These are phyloP conservation scores for Knoxdaviesia proteae DNA, from an alignment of 2,329 filamentous ascomycete genomes.

Conservation along the genomic window DNA sequence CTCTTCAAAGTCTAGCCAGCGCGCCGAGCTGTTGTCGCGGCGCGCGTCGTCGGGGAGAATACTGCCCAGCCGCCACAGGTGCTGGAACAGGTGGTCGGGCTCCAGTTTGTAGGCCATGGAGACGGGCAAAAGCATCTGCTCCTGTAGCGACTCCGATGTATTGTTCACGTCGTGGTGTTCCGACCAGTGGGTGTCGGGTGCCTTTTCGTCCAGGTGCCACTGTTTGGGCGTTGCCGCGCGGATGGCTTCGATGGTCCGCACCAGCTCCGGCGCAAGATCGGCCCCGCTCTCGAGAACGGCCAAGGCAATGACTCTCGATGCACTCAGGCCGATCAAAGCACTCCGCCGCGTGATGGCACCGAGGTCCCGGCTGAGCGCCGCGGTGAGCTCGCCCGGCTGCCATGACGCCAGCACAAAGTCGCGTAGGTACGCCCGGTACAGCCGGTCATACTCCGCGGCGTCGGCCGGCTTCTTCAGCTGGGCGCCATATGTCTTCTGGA, in stretches of 20 bases:
- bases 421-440: too few species aligned
- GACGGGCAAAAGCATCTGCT: not conserved
- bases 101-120: constrained; percentile 8
- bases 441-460: too few species aligned
- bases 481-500: constrained; percentile 4
- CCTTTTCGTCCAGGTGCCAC: constrained; percentile 2
- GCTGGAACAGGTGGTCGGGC: constrained; percentile 3
- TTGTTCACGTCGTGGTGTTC: constrained; percentile 4
- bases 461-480: not conserved
- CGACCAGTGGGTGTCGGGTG: constrained; percentile 2
- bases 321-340: constrained; percentile 2
- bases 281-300: constrained; percentile 2
- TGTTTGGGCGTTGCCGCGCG: constrained; percentile 3
- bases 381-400: constrained; percentile 3
- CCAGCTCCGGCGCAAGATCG: not conserved
- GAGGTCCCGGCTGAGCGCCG: constrained; percentile 3
- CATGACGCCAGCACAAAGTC: constrained; percentile 3
- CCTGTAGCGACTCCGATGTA: not conserved
- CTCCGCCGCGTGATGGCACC: constrained; percentile 3
- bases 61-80: too few species aligned
- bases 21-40: constrained; percentile 2
- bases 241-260: constrained; percentile 1
- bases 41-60: constrained; percentile 5
- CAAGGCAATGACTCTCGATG: constrained; percentile 1
- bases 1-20: constrained; percentile 5